Base-by-base conservation (phyloP, 1,139 yeast genomes). In the Pichia inconspicua region DNA sequence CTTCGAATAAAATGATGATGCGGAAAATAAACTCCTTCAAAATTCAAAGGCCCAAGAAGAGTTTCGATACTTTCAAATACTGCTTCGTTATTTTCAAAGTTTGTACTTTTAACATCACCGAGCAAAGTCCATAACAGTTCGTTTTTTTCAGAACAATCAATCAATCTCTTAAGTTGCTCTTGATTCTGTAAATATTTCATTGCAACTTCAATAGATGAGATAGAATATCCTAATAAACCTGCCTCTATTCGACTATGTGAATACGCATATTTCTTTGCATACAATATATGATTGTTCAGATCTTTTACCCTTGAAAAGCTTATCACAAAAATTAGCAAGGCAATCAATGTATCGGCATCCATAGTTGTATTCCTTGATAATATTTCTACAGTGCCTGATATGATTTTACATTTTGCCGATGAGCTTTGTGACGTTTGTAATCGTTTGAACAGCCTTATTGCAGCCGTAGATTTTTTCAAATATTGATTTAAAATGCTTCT, bases 161-260 rank as follows among this genome's bases (percentile, higher is more conserved):
- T 25, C 8, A 70, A 63, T 0, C 56, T 55, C 2, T 67, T 59
- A 42, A 86, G 64, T 9, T 72, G 71, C 1, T 59, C 52, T n/a
- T 69, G 51, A 41, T 75, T 75, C 1, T 59, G 55, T 28, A 87
- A 70, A 60, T 84, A 94, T 51, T 69, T 78, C 8, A 88, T 59
- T 0, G 88, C 95, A 0, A 92, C 96, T 59, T 89, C 96, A 42
- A 89, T 69, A 11, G 95, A 87, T 46, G 95, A 83, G 32, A 89
- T 57, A 0, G 82, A 74, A 57, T 82, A 83, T 0, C 85, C 87
- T 7, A 48, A 42, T 3, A 43, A 14, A 9, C 53, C 53, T 1
- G 43, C 34, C 31, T 50, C 53, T 4, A 34, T 44, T 11, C 42
- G 34, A 52, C 64, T 74, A 63, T 49, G 42, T 0, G 48, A 75